Conservation (phyloP, 495 filamentous ascomycete species). For the Elasticomyces elasticus region DNA sequence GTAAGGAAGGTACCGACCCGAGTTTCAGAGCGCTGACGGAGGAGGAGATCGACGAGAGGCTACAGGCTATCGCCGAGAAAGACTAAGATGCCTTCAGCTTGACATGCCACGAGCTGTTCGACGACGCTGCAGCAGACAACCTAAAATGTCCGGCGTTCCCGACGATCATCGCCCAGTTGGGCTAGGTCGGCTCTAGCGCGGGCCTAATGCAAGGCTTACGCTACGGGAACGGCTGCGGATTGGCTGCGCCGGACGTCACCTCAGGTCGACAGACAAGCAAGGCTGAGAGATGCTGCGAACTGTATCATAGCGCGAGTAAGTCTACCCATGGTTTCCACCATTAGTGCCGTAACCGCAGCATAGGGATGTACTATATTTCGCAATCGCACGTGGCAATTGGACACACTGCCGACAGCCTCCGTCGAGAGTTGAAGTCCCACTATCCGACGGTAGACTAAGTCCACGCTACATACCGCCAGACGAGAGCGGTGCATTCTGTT, state of each 20-base stretch:
- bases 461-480: neutral
- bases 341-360: neutral
- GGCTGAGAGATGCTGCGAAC: neutral
- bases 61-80: constrained; percentile 97
- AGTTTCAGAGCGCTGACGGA: constrained; percentile 83
- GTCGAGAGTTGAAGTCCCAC: too few relatives aligned
- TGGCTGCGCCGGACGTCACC: neutral
- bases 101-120: neutral
- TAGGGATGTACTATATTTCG: neutral
- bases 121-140: too few relatives aligned
- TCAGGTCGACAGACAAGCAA: too few relatives aligned
- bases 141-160: neutral
- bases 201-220: too few relatives aligned
- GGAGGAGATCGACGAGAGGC: constrained; percentile 94
- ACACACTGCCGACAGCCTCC: neutral
- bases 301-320: neutral
- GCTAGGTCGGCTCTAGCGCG: too few relatives aligned
- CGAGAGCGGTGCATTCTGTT: neutral
- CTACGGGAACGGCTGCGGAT: too few relatives aligned
- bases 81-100: constrained; percentile 48
- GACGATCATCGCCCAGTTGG: neutral
- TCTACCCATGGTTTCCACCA: neutral
- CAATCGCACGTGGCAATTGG: neutral
- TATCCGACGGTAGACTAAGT: neutral
- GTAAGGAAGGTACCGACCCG: constrained; percentile 65